These are phyloP conservation scores for Globisporangium takayamanum DNA, from an alignment of 352 stramenopile species.

Conservation along the genomic window DNA sequence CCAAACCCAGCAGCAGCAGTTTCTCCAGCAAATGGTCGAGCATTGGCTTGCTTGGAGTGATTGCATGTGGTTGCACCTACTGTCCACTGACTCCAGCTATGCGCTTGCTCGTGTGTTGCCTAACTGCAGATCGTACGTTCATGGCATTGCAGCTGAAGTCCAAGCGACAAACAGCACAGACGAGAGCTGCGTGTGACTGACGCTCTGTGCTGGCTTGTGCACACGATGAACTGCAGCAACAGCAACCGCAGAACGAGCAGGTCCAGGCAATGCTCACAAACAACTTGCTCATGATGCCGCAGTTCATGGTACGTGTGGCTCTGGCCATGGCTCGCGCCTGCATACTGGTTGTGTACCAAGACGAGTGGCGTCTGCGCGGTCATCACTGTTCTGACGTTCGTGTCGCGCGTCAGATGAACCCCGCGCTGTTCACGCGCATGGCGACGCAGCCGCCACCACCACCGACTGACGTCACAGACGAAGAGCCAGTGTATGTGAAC, in stretches of 20 bases:
- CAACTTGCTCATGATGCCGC: constrained; percentile 53
- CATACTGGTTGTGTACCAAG: too few species aligned
- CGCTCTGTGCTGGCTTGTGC: too few species aligned
- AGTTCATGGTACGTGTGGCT: constrained; percentile 30
- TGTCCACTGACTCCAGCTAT: neutral
- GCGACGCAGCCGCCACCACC: constrained; percentile 20
- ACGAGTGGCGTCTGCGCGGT: too few species aligned
- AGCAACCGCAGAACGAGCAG: constrained; percentile 48
- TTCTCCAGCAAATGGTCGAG: neutral
- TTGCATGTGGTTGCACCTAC: too few species aligned
- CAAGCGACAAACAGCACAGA: neutral
- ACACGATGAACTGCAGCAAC: constrained; percentile 13
- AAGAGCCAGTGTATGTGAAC: constrained; percentile 88
- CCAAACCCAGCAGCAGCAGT: neutral
- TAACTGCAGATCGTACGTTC: neutral
- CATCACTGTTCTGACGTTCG: too few species aligned
- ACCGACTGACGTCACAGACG: constrained; percentile 51
- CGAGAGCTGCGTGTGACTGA: neutral
- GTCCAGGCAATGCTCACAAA: constrained; percentile 36
- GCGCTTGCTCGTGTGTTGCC: neutral
- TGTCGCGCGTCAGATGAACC: constrained; percentile 28
- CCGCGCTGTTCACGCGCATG: constrained; percentile 51
- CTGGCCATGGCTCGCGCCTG: neutral
- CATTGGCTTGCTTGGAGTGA: neutral
- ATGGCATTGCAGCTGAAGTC: neutral